These are phyloP conservation scores for Apiospora arundinis DNA, from an alignment of 2,329 filamentous ascomycete genomes.

Conservation along the genomic window DNA sequence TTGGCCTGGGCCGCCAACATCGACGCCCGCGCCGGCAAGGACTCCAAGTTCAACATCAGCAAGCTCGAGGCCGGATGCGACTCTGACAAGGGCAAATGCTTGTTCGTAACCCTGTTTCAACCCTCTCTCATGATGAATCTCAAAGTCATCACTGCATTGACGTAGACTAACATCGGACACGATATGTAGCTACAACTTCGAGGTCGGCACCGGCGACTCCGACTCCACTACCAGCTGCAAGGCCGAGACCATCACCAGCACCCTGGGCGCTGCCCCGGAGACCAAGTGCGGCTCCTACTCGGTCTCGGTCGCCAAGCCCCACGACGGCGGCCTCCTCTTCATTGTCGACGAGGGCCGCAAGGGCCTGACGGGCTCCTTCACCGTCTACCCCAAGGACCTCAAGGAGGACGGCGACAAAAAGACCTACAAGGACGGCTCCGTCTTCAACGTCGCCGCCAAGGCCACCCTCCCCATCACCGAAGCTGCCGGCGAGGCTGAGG, in stretches of 20 bases:
- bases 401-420: background rate
- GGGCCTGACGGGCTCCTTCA: background rate
- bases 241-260: slow-evolving; percentile 21
- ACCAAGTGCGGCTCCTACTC: slow-evolving; percentile 28
- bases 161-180: background rate
- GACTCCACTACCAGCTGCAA: background rate
- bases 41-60: slow-evolving; percentile 16
- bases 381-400: background rate
- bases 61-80: slow-evolving; percentile 1
- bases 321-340: slow-evolving; percentile 24
- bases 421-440: background rate
- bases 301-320: slow-evolving; percentile 24
- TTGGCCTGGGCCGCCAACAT: slow-evolving; percentile 20
- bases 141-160: background rate
- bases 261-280: slow-evolving; percentile 26
- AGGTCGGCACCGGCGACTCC: background rate
- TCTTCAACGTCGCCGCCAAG: slow-evolving; percentile 6
- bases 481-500: background rate
- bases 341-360: background rate
- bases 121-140: background rate
- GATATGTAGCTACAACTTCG: background rate
- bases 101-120: background rate
- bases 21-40: background rate
- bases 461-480: background rate
- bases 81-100: slow-evolving; percentile 1